These are phyloP conservation scores for Fusarium pseudograminearum DNA, from an alignment of 2,329 filamentous ascomycete genomes.

Conservation along the genomic window DNA sequence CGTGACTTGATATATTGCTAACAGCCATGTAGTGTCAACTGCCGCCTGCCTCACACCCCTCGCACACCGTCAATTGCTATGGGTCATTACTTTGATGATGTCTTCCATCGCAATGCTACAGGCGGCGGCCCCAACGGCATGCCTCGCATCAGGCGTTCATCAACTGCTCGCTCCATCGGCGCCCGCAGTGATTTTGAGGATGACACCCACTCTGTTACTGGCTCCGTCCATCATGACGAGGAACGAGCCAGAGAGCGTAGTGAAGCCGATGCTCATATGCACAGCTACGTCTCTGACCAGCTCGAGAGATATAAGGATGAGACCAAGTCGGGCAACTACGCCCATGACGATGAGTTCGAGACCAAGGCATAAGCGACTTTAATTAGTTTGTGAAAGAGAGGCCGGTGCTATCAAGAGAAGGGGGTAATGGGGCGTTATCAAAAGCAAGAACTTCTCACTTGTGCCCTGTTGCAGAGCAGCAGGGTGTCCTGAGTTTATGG, in stretches of 20 bases:
- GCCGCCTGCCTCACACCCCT: constrained; percentile 91
- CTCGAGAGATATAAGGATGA: constrained; percentile 73
- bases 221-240: constrained; percentile 52
- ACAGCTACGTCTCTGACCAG: constrained; percentile 85
- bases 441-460: constrained; percentile 30
- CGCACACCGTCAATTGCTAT: constrained; percentile 86
- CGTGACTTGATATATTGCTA: constrained; percentile 50
- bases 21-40: constrained; percentile 75
- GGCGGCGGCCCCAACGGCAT: constrained; percentile 56
- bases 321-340: constrained; percentile 42
- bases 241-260: constrained; percentile 62
- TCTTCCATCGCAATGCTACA: constrained; percentile 67
- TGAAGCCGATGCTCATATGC: constrained; percentile 77
- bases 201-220: constrained; percentile 51
- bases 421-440: constrained; percentile 33
- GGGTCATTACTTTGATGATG: constrained; percentile 95
- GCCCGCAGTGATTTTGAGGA: constrained; percentile 81
- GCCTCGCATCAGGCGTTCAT: constrained; percentile 77
- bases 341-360: constrained; percentile 62
- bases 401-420: constrained; percentile 18
- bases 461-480: constrained; percentile 11
- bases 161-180: constrained; percentile 85
- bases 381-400: constrained; percentile 7
- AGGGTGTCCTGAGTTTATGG: constrained; percentile 24
- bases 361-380: constrained; percentile 50